Base-by-base conservation (phyloP, 2,329 filamentous ascomycete species). In the Daldinia sp. region DNA sequence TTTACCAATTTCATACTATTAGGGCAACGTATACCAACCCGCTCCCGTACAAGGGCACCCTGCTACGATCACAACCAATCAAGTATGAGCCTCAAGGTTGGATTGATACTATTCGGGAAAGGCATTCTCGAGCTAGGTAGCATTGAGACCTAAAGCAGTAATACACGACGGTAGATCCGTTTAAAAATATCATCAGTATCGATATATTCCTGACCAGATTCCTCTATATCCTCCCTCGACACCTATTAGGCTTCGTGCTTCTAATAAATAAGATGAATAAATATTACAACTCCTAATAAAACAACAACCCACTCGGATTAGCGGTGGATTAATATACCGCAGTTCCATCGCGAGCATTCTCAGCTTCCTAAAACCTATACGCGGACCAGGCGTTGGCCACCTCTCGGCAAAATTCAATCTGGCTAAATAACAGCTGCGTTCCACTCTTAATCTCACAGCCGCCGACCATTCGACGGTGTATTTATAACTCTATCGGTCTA, bases 371-470 rank as follows among this genome's bases (percentile, higher is more conserved):
- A 51, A 54, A 34, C 3, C 11, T 45, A 15, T 58, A 43, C 41
- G 45, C 29, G 43, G 45, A 35, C 25, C 27, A 53, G 41, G 25
- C 32, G 32, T 54, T 43, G 34, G 34, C 34, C 48, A 58, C 50
- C 45, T 59, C 52, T 64, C 68, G 66, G 64, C 37, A 67, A 54
- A 68, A 70, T 63, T 56, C 59, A 70, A 67, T 68, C 30, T 67
- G 68, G 68, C 58, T 68, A 68, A 70, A 67, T 68, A 37, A 43
- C 32, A 34, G 15, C 39, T 30, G 27, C 48, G 51, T 64, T 50
- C 50, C 56, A 58, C 55, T 47, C 56, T 61, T 59, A 63, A 67
- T 62, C 32, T 58, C 51, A 60, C 32, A 39, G 45, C 43, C 17
- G 2, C 11, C 11, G 39, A 51, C 51, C n/a, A 68, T 67, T 68